A percentile compares a stretch with the other conserved stretches of the same genome.
phyloP scores from a whole-genome alignment of 352 stramenopile species.

The Pythium aquatile region DNA sequence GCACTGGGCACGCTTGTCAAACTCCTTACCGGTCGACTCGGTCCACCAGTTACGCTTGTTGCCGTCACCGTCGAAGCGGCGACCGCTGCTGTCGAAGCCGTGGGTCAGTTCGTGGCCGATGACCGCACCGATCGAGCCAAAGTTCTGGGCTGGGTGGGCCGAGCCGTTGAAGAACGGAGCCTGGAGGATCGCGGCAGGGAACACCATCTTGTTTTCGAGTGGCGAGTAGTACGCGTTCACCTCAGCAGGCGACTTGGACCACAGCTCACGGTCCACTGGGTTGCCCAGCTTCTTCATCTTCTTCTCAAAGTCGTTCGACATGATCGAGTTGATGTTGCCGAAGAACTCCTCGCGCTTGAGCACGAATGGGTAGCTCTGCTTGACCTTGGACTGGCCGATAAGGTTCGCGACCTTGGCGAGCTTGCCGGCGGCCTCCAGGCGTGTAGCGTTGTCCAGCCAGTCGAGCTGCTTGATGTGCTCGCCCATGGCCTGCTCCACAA shows the following conservation, averaged over 20 bases:
- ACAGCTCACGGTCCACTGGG: conserved; percentile 54
- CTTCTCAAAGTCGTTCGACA: conserved; percentile 32
- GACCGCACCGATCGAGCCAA: conserved; percentile 90
- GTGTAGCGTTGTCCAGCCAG: conserved; percentile 88
- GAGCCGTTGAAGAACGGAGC: conserved; percentile 88
- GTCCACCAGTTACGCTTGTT: conserved; percentile 94
- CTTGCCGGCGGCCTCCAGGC: conserved; percentile 76
- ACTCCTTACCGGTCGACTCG: conserved; percentile 65
- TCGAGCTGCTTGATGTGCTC: conserved; percentile 80
- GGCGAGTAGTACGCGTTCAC: conserved; percentile 89
- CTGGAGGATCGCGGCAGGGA: conserved; percentile 93
- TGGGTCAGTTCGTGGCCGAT: conserved; percentile 95
- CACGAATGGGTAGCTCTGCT: conserved; percentile 32
- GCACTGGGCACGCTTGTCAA: conserved; percentile 55
- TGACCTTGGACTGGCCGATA: conserved; percentile 44
- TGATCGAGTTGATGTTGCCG: conserved; percentile 50
- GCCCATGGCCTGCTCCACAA: conserved; percentile 76
- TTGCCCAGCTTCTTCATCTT: conserved; percentile 35
- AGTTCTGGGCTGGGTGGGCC: conserved; percentile 87
- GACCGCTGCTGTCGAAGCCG: conserved; percentile 91
- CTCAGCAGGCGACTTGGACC: conserved; percentile 88
- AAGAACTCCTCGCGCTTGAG: conserved; percentile 40
- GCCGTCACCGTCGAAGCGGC: conserved; percentile 81
- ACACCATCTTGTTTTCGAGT: conserved; percentile 90
- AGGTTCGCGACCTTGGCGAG: conserved; percentile 46